Evolutionary conservation across 345 rosid genomes (phyloP), one percentile per base, ranked within the genome.

Genomic region (Arabidopsis arenosa): DNA sequence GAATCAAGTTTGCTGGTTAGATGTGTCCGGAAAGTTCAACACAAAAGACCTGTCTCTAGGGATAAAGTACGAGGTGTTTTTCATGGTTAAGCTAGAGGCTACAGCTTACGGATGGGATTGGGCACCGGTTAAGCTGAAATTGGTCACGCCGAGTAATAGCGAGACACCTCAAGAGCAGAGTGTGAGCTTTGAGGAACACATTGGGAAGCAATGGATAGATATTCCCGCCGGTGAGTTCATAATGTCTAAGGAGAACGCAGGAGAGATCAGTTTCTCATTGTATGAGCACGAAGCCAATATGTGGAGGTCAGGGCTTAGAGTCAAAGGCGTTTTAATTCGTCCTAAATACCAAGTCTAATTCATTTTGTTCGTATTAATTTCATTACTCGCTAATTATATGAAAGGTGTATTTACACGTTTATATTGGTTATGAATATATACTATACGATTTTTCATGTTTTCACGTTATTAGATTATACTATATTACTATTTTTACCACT

Each of bases 1-100:
- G 48, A 1, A 80, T 26, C 0, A 36, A 0, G 85, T 85, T 14
- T 83, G 89, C 21, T 82, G 91, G 91, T 85, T 90, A 47, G 90
- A 82, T 30, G 72, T 79, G 39, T 54, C 35, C 2, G 85, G 77
- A 8, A 77, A 41, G 55, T 80, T 86, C 10, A 76, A 82, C 33
- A 66, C 77, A 9, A 45, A 60, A 49, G 80, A 78, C 52, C 86
- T 90, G 33, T 67, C 23, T 85, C 83, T 41, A 2, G 82, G 58
- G 39, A 72, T 75, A 3, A 6, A 49, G 6, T 86, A 88, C 32
- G 83, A 81, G 68, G 85, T 75, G 23, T 66, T 43, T 4, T 75
- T 85, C 3, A 68, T 80, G 55, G 51, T 85, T 1, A 85, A 78
- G 86, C 18, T 87, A 54, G 64, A 48, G 13, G 85, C 85, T 2